These are phyloP conservation scores for Fusarium scirpi DNA, from an alignment of 2,329 filamentous ascomycete genomes.

Conservation along the genomic window DNA sequence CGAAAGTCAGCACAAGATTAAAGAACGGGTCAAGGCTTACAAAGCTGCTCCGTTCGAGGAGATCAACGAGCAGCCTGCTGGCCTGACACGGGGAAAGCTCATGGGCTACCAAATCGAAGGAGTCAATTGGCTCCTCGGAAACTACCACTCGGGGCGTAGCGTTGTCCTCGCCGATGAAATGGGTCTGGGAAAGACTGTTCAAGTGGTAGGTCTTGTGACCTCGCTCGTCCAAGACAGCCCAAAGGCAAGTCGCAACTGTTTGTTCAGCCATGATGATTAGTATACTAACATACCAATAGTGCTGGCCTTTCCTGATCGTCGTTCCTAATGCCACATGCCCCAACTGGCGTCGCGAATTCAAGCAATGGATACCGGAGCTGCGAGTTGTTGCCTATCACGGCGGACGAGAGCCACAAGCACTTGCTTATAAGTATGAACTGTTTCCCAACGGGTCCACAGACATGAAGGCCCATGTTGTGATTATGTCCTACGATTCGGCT, in stretches of 20 bases:
- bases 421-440: constrained; percentile 86
- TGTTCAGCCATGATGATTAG: background rate
- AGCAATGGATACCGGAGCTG: constrained; percentile 88
- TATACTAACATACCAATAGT: constrained; percentile 54
- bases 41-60: constrained; percentile 76
- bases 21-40: constrained; percentile 75
- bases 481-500: constrained; percentile 94
- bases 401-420: constrained; percentile 76
- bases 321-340: constrained; percentile 95
- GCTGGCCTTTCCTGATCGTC: constrained; percentile 93
- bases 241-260: constrained; percentile 51
- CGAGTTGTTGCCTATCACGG: constrained; percentile 96
- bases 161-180: constrained; percentile 97
- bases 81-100: constrained; percentile 80
- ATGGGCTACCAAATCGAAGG: constrained; percentile 96
- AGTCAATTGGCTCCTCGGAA: constrained; percentile 93
- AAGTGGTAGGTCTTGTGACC: constrained; percentile 85
- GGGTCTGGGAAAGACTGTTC: constrained; percentile 97
- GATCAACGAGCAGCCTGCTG: constrained; percentile 77
- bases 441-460: constrained; percentile 75
- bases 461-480: constrained; percentile 88
- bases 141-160: constrained; percentile 85
- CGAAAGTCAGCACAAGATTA: constrained; percentile 70
- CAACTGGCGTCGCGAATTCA: constrained; percentile 98
- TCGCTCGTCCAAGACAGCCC: constrained; percentile 75